Evolutionary conservation across 768 basidiomycete species (phyloP).

Genomic region (Tulasnella sp.): DNA sequence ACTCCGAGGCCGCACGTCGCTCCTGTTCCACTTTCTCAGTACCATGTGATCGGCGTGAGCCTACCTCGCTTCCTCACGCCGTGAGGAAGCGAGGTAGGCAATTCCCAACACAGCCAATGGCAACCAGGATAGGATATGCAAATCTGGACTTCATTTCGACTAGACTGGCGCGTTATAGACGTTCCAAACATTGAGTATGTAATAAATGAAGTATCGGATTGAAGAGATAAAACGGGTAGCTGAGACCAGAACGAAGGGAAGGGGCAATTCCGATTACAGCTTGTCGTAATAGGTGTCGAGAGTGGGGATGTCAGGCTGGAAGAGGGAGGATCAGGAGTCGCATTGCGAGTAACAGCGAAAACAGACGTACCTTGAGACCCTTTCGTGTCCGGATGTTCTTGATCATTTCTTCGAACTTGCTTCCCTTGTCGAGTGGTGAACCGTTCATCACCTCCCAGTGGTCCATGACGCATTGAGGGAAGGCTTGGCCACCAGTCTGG

Average conservation of each 20-base stretch:
- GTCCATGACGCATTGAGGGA: slow-evolving; percentile 93
- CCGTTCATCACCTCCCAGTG: slow-evolving; percentile 87
- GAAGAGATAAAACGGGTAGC: background rate
- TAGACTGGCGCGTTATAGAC: background rate
- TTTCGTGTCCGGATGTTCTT: slow-evolving; percentile 82
- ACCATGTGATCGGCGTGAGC: too few species aligned
- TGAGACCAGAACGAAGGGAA: background rate
- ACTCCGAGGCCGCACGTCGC: too few species aligned
- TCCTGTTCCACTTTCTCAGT: too few species aligned
- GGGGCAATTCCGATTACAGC: slow-evolving; percentile 36
- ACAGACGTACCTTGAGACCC: slow-evolving; percentile 73
- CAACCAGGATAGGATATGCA: background rate
- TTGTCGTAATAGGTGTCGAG: slow-evolving; percentile 95
- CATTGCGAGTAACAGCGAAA: background rate
- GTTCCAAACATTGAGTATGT: slow-evolving; percentile 6
- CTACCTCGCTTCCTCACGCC: too few species aligned
- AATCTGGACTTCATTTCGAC: background rate
- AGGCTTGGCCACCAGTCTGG: slow-evolving; percentile 93
- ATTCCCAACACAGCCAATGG: too few species aligned
- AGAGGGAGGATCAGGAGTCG: slow-evolving; percentile 25
- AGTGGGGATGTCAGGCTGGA: slow-evolving; percentile 77
- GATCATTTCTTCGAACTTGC: slow-evolving; percentile 84
- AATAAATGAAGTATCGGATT: background rate
- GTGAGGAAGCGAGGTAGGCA: too few species aligned
- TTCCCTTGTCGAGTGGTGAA: slow-evolving; percentile 83